A percentile compares a stretch with the other conserved stretches of the same genome.
Evolutionary conservation across 768 basidiomycete genomes (phyloP).

Genomic region (Lactarius hatsudake): DNA sequence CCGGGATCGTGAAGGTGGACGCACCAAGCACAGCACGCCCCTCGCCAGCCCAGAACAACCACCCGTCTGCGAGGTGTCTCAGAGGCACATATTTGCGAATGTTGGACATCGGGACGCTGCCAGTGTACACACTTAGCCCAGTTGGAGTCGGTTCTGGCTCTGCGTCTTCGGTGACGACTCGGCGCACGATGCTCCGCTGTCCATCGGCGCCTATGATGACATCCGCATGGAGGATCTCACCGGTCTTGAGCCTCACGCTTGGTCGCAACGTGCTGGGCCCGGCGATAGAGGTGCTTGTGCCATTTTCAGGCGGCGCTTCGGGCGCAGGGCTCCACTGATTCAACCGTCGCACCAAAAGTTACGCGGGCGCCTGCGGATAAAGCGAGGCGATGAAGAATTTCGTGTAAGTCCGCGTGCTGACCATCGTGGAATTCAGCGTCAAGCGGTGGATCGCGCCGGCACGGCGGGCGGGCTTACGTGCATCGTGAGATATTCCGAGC

Average conservation of each 20-base stretch:
- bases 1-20: not conserved
- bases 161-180: slow-evolving; percentile 35
- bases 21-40: slow-evolving; percentile 8
- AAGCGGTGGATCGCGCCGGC: not conserved
- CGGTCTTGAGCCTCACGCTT: slow-evolving; percentile 28
- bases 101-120: slow-evolving; percentile 20
- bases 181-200: slow-evolving; percentile 27
- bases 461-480: slow-evolving; percentile 17
- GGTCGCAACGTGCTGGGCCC: slow-evolving; percentile 21
- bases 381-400: slow-evolving; percentile 20
- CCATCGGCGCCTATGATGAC: slow-evolving; percentile 34
- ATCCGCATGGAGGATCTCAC: slow-evolving; percentile 31
- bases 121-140: slow-evolving; percentile 30
- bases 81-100: slow-evolving; percentile 16
- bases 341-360: slow-evolving; percentile 18
- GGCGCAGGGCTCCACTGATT: slow-evolving; percentile 21
- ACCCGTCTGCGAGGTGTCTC: slow-evolving; percentile 21
- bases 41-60: slow-evolving; percentile 17
- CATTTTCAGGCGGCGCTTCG: slow-evolving; percentile 5
- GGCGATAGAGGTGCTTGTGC: slow-evolving; percentile 13
- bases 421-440: slow-evolving; percentile 16
- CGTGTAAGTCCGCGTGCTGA: slow-evolving; percentile 25
- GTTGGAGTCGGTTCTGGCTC: slow-evolving; percentile 25
- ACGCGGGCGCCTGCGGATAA: slow-evolving; percentile 24
- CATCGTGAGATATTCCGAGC: slow-evolving; percentile 24